phyloP scores from a whole-genome alignment of 108 stramenopile species.

The Tribonema minus region DNA sequence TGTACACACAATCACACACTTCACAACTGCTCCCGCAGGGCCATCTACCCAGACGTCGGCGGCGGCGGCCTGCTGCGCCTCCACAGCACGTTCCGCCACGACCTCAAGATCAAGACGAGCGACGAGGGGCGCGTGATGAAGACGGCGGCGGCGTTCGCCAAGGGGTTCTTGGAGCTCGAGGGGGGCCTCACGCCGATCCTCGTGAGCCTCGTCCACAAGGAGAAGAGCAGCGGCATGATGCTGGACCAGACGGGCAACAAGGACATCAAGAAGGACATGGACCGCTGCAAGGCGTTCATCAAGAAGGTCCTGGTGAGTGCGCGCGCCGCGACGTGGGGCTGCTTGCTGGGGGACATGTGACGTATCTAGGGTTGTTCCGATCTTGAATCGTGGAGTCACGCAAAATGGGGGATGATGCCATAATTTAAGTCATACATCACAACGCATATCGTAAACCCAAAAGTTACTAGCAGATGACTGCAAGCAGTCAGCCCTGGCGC shows the following conservation, averaged over 20 bases:
- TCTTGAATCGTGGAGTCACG: too few relatives aligned
- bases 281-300: slow-evolving; percentile 66
- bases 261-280: slow-evolving; percentile 80
- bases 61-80: slow-evolving; percentile 86
- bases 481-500: too few relatives aligned
- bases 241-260: slow-evolving; percentile 91
- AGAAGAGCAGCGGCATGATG: slow-evolving; percentile 77
- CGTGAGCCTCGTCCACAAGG: slow-evolving; percentile 91
- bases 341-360: too few relatives aligned
- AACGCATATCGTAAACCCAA: too few relatives aligned
- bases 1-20: slow-evolving; percentile 39
- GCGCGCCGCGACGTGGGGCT: too few relatives aligned
- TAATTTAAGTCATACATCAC: too few relatives aligned
- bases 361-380: too few relatives aligned
- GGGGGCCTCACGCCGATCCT: slow-evolving; percentile 95
- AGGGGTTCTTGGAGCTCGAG: slow-evolving; percentile 92
- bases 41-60: slow-evolving; percentile 78
- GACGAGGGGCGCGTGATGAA: slow-evolving; percentile 99
- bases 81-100: slow-evolving; percentile 97
- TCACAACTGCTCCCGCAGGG: slow-evolving; percentile 68
- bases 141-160: slow-evolving; percentile 92
- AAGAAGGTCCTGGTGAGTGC: not conserved
- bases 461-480: too few relatives aligned
- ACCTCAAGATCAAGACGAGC: slow-evolving; percentile 92
- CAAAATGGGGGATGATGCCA: too few relatives aligned